A percentile compares a stretch with the other conserved stretches of the same genome.
phyloP scores from a whole-genome alignment of 2,329 filamentous ascomycete species.

The Tolypocladium endophyticum region DNA sequence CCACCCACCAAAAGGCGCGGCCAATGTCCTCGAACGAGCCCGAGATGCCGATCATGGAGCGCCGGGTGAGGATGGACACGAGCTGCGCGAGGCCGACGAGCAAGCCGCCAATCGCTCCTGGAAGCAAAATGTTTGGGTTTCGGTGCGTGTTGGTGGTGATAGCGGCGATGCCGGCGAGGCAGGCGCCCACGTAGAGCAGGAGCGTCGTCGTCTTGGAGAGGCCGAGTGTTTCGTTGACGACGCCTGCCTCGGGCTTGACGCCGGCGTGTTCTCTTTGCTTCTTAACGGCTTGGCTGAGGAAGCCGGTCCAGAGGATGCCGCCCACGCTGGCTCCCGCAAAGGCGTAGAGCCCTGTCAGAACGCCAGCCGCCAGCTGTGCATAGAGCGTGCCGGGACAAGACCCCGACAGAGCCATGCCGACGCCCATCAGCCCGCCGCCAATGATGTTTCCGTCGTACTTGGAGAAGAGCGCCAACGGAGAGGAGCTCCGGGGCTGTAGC shows the following conservation, averaged over 20 bases:
- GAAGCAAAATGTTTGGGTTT: conserved; percentile 19
- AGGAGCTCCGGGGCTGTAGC: conserved; percentile 37
- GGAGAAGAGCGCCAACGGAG: conserved; percentile 40
- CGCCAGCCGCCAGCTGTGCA: conserved; percentile 45
- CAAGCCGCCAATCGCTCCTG: conserved; percentile 44
- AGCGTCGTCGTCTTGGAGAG: conserved; percentile 25
- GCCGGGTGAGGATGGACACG: conserved; percentile 40
- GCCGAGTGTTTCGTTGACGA: conserved; percentile 29
- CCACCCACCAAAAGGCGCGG: conserved; percentile 37
- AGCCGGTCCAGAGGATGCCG: conserved; percentile 40
- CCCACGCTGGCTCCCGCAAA: conserved; percentile 44
- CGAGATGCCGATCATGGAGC: conserved; percentile 49
- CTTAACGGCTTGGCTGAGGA: conserved; percentile 25
- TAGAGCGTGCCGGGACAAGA: conserved; percentile 57
- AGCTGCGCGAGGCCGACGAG: conserved; percentile 49
- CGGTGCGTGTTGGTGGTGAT: conserved; percentile 20
- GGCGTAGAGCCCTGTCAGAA: conserved; percentile 39
- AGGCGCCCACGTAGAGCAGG: conserved; percentile 30
- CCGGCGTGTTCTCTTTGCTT: conserved; percentile 13
- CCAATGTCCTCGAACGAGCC: conserved; percentile 51
- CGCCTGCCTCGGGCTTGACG: conserved; percentile 16
- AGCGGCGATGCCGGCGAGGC: conserved; percentile 27
- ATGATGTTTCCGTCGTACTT: conserved; percentile 54
- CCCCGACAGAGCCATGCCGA: conserved; percentile 56
- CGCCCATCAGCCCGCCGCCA: conserved; percentile 50